Base-by-base conservation (phyloP, 495 filamentous ascomycete species). In the Talaromyces liani region DNA sequence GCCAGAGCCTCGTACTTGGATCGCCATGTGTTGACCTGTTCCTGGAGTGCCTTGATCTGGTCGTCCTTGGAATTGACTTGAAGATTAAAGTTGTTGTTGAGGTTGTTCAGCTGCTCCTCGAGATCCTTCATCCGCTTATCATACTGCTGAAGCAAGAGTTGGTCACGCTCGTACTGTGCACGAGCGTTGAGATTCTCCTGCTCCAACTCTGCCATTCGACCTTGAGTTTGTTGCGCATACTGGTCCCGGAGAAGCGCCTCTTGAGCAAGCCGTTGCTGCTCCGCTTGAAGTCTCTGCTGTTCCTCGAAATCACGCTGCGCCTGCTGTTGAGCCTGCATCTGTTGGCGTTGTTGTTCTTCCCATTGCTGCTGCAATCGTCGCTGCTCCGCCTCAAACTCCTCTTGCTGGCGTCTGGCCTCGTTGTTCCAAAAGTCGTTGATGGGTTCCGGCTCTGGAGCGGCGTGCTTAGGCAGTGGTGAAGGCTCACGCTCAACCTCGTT, bases 391-490 rank as follows among this genome's bases (percentile, higher is more conserved):
- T 92, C 94, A 68, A 92, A 98, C 70, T 96, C 92, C 61, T 91
- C 87, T 70, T 98, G 93, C 70, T 97, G 91, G 53, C 91, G 82
- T 65, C 85, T 83, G 64, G 96, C 89, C 72, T 97, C 92, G 67
- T 87, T 92, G 73, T 93, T 93, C 94, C 94, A 98, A 73, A 98
- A 98, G 70, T 98, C 95, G 63, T 88, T 89, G 70, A 98, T 98
- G 18, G 95, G 91, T 69, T 96, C 94, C 6, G 94, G 94, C 67
- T 98, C 94, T 4, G 78, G 74, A 6, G 88, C 84, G 3, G 79
- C 71, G 58, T 85, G 85, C 2, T 85, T 81, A 41, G 85, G 73
- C 12, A 87, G 87, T 16, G 87, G 84, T 60, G 84, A 80, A 5
- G 85, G 81, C 53, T 88, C 86, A 2, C 65, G 69, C 65, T 83